Base-by-base conservation (phyloP, 495 filamentous ascomycete species). In the Glonium stellatum region DNA sequence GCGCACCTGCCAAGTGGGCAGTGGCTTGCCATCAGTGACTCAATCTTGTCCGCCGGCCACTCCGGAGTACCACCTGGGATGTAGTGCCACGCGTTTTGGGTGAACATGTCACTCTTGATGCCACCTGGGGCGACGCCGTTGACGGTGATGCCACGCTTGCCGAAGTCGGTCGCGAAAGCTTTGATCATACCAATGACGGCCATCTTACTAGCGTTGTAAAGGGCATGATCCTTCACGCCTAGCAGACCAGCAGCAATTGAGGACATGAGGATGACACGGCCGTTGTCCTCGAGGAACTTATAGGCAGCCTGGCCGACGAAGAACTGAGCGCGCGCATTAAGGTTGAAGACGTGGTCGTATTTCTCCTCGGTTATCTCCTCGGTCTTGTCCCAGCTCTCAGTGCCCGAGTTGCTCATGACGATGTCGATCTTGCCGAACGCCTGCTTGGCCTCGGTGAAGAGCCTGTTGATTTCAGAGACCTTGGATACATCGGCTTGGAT, bases 311-410 rank as follows among this genome's bases (percentile, higher is more conserved):
- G 87, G 36, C 85, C 87, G 57, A 92, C 88, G 74, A 91, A 90
- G 78, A 90, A 91, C 73, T 92, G 88, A 0, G 82, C 88, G 6
- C 86, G 79, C 4, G 84, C 83, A 74, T 92, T 92, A 57, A 91
- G 74, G 69, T 80, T 79, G 71, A 92, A 89, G 53, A 92, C 84
- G 49, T 80, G 76, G 72, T 92, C 87, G 76, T 84, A 90, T 66
- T 86, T 84, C 58, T 84, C 85, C 65, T 85, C 79, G 5, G 87
- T 90, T 21, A 90, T 80, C 56, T 92, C 86, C 60, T 83, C 79
- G 54, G 84, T 71, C 69, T 78, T 77, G 63, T 81, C 78, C 77
- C 80, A 86, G 42, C 76, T 78, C 70, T 84, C 84, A 62, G 81
- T 84, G 42, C 85, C 85, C 50, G 74, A 78, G 76, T 88, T 88